Evolutionary conservation across 352 stramenopile genomes (phyloP).

Genomic region (Phytophthora lateralis): DNA sequence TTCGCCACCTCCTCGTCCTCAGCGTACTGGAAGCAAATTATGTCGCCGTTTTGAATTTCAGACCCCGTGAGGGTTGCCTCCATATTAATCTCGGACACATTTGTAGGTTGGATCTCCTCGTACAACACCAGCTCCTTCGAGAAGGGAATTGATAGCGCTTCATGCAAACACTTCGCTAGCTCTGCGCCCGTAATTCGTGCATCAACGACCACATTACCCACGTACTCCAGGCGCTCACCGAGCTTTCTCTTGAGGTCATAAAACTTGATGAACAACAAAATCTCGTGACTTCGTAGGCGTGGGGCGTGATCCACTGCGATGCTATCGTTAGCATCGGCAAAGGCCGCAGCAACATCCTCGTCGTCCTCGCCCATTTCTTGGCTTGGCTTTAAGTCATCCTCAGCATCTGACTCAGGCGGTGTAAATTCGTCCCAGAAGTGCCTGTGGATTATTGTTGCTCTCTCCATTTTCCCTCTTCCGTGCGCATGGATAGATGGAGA

Average conservation of each 20-base stretch:
- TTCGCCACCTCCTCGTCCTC: constrained; percentile 39
- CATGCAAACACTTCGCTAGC: constrained; percentile 53
- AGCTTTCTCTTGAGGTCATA: constrained; percentile 75
- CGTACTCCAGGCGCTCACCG: constrained; percentile 72
- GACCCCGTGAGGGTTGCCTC: constrained; percentile 43
- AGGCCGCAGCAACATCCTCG: constrained; percentile 17
- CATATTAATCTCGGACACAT: constrained; percentile 64
- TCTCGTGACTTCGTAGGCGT: constrained; percentile 48
- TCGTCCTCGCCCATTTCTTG: constrained; percentile 25
- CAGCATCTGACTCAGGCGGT: constrained; percentile 32
- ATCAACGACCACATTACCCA: constrained; percentile 81
- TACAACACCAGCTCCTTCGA: constrained; percentile 67
- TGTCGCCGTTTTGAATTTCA: constrained; percentile 87
- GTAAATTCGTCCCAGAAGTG: constrained; percentile 73
- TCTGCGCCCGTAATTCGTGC: constrained; percentile 59
- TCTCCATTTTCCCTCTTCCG: constrained; percentile 1
- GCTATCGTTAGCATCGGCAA: constrained; percentile 15
- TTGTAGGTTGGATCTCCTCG: constrained; percentile 76
- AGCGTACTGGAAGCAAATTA: constrained; percentile 79
- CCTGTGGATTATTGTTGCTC: constrained; percentile 38
- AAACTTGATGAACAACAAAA: constrained; percentile 86
- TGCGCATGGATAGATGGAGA: constrained; percentile 25
- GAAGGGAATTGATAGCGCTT: constrained; percentile 56
- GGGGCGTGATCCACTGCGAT: constrained; percentile 14
- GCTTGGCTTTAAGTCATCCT: constrained; percentile 22